Evolutionary conservation across 169 alveolate genomes (phyloP).

Genomic region (Babesia sp.): DNA sequence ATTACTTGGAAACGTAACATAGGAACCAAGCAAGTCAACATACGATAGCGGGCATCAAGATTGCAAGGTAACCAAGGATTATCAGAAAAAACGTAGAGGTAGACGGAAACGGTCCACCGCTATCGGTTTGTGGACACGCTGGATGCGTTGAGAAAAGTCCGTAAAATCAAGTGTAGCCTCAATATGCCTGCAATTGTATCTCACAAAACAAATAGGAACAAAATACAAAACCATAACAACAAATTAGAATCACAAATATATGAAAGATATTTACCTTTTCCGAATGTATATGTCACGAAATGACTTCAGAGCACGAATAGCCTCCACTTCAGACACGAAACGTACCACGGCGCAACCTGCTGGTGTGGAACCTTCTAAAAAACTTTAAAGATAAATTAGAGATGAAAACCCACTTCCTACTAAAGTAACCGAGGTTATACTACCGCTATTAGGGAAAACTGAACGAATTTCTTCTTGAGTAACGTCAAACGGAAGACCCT

Average conservation of each 20-base stretch:
- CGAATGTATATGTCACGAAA: conserved; percentile 32
- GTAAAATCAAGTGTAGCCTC: conserved; percentile 49
- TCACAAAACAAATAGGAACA: background rate
- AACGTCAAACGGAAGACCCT: conserved; percentile 68
- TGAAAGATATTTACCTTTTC: conserved; percentile 19
- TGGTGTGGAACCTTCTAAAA: conserved; percentile 25
- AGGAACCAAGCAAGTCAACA: background rate
- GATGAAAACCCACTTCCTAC: conserved; percentile 26
- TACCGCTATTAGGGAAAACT: background rate
- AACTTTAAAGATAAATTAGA: background rate
- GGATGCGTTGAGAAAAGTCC: conserved; percentile 48
- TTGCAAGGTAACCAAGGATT: no score
- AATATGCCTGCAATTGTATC: conserved; percentile 19
- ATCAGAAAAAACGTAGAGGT: conserved; percentile 37
- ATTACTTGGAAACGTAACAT: background rate
- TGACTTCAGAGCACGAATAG: conserved; percentile 39
- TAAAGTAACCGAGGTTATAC: conserved; percentile 18
- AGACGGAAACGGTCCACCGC: conserved; percentile 54
- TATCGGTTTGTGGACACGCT: conserved; percentile 48
- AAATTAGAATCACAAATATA: background rate
- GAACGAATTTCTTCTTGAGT: conserved; percentile 24
- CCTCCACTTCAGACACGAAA: conserved; percentile 49
- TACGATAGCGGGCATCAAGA: background rate
- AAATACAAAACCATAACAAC: background rate
- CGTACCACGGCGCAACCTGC: conserved; percentile 58